Conservation (phyloP, 306 rosid genomes). For the Cicer pinnatifidum region DNA sequence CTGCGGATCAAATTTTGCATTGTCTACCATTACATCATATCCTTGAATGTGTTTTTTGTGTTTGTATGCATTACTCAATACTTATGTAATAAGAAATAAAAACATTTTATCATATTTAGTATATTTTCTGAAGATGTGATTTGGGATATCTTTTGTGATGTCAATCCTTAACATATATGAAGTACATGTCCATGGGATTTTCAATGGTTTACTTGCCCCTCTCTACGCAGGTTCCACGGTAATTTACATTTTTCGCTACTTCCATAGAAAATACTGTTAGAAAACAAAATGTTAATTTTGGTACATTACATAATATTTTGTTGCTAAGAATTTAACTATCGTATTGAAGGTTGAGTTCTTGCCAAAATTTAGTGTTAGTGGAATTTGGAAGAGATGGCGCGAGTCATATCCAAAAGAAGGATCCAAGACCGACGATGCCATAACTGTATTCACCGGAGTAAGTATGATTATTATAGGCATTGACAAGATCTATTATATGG, state of each 20-base stretch:
- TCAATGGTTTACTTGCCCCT: slow-evolving; percentile 89
- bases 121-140: slow-evolving; percentile 40
- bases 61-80: slow-evolving; percentile 25
- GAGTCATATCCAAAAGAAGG: slow-evolving; percentile 79
- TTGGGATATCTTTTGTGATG: slow-evolving; percentile 36
- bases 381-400: slow-evolving; percentile 95
- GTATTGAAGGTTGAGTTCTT: slow-evolving; percentile 86
- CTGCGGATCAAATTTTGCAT: slow-evolving; percentile 78
- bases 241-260: slow-evolving; percentile 44
- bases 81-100: slow-evolving; percentile 29
- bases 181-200: slow-evolving; percentile 93
- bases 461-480: slow-evolving; percentile 47
- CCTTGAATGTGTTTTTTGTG: slow-evolving; percentile 49
- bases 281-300: not conserved
- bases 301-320: slow-evolving; percentile 9
- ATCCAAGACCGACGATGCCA: slow-evolving; percentile 60
- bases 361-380: slow-evolving; percentile 95
- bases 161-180: slow-evolving; percentile 63
- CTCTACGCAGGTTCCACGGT: slow-evolving; percentile 89
- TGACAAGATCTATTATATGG: slow-evolving; percentile 17
- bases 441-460: slow-evolving; percentile 93
- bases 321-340: slow-evolving; percentile 44
- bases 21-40: slow-evolving; percentile 98
- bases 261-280: slow-evolving; percentile 14
- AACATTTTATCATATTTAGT: slow-evolving; percentile 37